A percentile compares a stretch with the other conserved stretches of the same genome.
Conservation (phyloP, 1,139 yeast genomes). For the Saccharomyces pastorianus region DNA sequence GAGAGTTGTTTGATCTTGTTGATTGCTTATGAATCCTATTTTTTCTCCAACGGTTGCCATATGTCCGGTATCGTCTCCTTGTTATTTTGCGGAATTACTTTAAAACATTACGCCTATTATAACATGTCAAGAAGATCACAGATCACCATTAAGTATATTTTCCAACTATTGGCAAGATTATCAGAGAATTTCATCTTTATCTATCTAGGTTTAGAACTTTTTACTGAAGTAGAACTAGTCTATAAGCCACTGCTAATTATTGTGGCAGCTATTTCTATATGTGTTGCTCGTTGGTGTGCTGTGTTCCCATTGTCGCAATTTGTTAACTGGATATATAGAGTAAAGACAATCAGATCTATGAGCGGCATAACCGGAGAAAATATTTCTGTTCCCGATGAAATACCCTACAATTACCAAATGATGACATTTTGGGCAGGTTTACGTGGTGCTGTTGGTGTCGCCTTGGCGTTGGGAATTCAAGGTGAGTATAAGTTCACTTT, state of each 20-base stretch:
- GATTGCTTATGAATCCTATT: constrained; percentile 92
- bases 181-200: constrained; percentile 96
- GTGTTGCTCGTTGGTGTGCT: constrained; percentile 95
- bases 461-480: constrained; percentile 92
- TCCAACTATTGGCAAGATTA: constrained; percentile 86
- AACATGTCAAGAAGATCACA: constrained; percentile 97
- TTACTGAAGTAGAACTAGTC: constrained; percentile 91
- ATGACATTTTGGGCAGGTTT: constrained; percentile 99
- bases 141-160: constrained; percentile 88
- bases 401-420: constrained; percentile 92
- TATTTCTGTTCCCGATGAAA: constrained; percentile 66
- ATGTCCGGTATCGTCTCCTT: constrained; percentile 98
- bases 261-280: constrained; percentile 80
- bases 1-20: constrained; percentile 88
- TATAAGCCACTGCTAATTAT: constrained; percentile 90
- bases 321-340: constrained; percentile 68
- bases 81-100: constrained; percentile 89
- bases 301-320: constrained; percentile 87
- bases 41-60: constrained; percentile 96
- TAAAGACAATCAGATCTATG: constrained; percentile 36
- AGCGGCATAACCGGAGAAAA: constrained; percentile 33
- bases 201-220: constrained; percentile 84
- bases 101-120: constrained; percentile 93
- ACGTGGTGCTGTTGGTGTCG: constrained; percentile 98
- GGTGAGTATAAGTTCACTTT: constrained; percentile 88